Evolutionary conservation across 495 filamentous ascomycete genomes (phyloP).

Genomic region (Tuber brumale): DNA sequence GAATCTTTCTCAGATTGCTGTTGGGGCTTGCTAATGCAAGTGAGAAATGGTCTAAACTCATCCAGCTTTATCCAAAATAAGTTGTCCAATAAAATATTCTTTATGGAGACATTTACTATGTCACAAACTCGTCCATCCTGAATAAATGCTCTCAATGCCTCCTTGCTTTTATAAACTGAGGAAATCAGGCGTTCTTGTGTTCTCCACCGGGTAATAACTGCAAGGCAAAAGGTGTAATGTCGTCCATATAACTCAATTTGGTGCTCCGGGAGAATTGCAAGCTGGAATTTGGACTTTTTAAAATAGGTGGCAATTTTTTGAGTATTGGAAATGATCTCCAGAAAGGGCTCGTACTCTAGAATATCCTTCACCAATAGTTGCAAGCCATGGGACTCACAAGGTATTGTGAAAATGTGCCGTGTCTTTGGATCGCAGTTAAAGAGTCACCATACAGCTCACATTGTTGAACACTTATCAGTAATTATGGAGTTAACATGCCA

Average conservation of each 20-base stretch:
- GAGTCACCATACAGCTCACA: conserved; percentile 2
- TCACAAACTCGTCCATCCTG: neutral
- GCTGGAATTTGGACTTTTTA: neutral
- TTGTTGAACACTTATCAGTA: conserved; percentile 9
- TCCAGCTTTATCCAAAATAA: neutral
- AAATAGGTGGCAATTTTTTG: conserved; percentile 8
- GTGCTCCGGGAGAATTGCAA: neutral
- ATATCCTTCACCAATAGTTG: conserved; percentile 11
- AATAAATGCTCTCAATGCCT: conserved; percentile 3
- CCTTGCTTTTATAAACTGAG: neutral
- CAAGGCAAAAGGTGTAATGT: neutral
- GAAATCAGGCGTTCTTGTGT: conserved; percentile 7
- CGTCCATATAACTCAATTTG: neutral
- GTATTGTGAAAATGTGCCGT: conserved; percentile 2
- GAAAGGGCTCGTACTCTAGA: neutral
- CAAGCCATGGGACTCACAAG: conserved; percentile 10
- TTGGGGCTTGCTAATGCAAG: neutral
- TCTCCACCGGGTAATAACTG: conserved; percentile 6
- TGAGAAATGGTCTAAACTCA: neutral
- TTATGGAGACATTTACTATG: neutral
- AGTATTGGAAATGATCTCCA: neutral
- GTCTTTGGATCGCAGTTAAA: neutral
- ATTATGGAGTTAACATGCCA: conserved; percentile 1
- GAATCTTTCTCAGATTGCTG: neutral
- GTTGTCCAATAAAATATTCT: conserved; percentile 1